Evolutionary conservation across 148 eudicot species (phyloP).

Genomic region (Cornus florida): DNA sequence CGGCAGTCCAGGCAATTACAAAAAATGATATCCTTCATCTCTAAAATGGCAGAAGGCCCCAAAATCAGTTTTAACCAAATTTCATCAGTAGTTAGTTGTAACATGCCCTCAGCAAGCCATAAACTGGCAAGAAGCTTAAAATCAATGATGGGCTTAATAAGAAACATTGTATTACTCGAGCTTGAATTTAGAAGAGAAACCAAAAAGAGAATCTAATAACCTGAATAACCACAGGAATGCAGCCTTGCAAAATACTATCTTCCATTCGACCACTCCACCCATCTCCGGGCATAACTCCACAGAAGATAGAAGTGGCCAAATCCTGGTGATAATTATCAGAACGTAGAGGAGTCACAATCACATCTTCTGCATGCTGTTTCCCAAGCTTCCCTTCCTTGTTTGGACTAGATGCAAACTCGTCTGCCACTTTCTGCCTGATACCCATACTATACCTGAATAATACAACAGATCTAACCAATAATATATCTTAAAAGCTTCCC

Average conservation of each 20-base stretch:
- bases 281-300: constrained; percentile 97
- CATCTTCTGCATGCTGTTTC: constrained; percentile 79
- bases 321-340: constrained; percentile 60
- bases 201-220: constrained; percentile 31
- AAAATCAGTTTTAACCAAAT: background rate
- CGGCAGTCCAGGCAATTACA: background rate
- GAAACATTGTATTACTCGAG: background rate
- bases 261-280: constrained; percentile 99
- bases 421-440: constrained; percentile 82
- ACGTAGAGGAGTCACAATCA: constrained; percentile 77
- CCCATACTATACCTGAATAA: constrained; percentile 94
- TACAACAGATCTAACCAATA: background rate
- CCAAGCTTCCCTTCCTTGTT: constrained; percentile 85
- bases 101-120: background rate
- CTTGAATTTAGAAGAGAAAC: background rate
- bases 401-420: constrained; percentile 82
- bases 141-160: background rate
- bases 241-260: constrained; percentile 93
- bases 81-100: background rate
- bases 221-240: constrained; percentile 97
- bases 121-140: background rate
- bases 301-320: constrained; percentile 78
- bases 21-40: background rate
- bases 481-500: background rate
- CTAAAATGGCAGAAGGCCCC: constrained; percentile 4